phyloP scores from a whole-genome alignment of 345 rosid genomes.

The Citrus sinensis region DNA sequence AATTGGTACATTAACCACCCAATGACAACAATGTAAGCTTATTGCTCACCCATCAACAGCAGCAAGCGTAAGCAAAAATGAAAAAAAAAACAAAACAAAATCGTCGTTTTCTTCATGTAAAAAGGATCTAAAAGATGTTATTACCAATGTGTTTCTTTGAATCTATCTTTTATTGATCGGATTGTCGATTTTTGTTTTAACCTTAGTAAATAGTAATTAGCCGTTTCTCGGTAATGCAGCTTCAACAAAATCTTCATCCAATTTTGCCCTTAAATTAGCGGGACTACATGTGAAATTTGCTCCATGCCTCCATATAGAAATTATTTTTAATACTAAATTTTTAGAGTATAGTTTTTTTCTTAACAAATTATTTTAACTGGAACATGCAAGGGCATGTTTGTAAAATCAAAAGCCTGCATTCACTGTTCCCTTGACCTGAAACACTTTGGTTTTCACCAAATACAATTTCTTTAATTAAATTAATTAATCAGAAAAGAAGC shows the following conservation, averaged over 20 bases:
- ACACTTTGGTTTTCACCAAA: neutral
- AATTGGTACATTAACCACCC: constrained; percentile 17
- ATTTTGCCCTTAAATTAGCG: neutral
- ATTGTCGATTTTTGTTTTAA: neutral
- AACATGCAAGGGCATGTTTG: constrained; percentile 11
- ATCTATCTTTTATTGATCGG: neutral
- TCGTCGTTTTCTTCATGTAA: constrained; percentile 13
- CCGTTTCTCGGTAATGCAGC: neutral
- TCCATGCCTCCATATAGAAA: neutral
- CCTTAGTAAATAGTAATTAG: neutral
- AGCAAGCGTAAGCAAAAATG: neutral
- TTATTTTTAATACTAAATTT: neutral
- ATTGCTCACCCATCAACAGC: constrained; percentile 1
- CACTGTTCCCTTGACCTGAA: constrained; percentile 23
- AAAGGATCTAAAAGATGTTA: neutral
- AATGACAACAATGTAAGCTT: neutral
- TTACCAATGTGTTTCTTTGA: neutral
- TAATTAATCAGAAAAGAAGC: constrained; percentile 20
- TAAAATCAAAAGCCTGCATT: constrained; percentile 1
- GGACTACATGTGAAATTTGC: neutral
- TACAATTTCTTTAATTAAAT: constrained; percentile 1
- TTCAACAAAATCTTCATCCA: neutral
- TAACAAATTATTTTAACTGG: neutral
- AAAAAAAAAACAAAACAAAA: neutral
- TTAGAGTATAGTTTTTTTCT: neutral